These are phyloP conservation scores for Mychonastes homosphaera DNA, from an alignment of 139 green algal genomes.

Conservation along the genomic window DNA sequence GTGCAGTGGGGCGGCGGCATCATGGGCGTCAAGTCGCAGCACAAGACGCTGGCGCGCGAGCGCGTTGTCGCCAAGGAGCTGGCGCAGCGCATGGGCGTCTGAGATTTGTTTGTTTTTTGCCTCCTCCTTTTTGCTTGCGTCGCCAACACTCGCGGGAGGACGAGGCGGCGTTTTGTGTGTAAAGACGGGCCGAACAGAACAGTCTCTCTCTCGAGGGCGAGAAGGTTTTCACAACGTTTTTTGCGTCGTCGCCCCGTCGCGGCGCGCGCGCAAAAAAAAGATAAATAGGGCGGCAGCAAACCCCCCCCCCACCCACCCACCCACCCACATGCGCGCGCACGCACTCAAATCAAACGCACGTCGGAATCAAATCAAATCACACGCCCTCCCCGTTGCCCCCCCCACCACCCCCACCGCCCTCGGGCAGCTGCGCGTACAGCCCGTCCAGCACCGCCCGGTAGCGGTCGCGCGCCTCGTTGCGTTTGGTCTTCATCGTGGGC, in stretches of 20 bases:
- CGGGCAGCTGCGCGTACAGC: conserved; percentile 33
- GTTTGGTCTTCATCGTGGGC: conserved; percentile 61
- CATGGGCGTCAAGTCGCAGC: conserved; percentile 95
- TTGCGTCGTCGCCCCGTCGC: no score
- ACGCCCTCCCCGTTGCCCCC: neutral
- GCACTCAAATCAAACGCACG: neutral
- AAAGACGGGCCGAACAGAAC: no score
- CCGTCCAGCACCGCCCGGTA: conserved; percentile 37
- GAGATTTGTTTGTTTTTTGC: no score
- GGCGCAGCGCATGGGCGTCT: conserved; percentile 51
- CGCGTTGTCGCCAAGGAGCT: conserved; percentile 74
- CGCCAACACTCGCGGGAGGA: no score
- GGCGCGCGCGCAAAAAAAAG: no score
- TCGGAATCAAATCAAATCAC: neutral
- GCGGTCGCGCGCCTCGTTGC: conserved; percentile 25
- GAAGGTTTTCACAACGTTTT: no score
- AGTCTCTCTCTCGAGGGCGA: no score
- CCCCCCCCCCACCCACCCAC: neutral
- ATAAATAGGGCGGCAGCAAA: neutral
- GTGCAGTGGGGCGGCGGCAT: conserved; percentile 92
- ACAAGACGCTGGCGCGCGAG: conserved; percentile 75
- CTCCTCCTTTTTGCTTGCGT: no score
- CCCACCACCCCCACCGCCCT: no score
- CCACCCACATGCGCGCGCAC: neutral
- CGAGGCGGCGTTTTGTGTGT: no score